Evolutionary conservation across 106 monocot species (phyloP).

Genomic region (Dendrobium officinale): DNA sequence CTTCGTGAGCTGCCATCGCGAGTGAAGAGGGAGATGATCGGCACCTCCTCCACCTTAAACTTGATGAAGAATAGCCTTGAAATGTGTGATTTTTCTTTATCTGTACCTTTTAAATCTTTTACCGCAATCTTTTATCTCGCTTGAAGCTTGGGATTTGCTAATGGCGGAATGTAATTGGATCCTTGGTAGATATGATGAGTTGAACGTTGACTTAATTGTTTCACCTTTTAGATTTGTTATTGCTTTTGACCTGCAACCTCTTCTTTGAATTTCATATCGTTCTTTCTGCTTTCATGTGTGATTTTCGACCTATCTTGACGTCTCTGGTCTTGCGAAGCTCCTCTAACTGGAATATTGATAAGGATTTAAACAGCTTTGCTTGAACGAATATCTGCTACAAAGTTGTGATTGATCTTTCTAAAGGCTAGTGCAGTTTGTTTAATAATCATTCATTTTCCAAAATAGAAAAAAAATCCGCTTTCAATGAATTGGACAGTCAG

Average conservation of each 20-base stretch:
- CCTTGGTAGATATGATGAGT: background rate
- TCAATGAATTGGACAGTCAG: background rate
- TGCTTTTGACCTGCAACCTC: background rate
- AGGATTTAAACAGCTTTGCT: background rate
- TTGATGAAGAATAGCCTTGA: background rate
- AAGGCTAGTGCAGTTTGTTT: background rate
- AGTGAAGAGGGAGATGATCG: too few species aligned
- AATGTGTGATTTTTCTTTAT: slow-evolving; percentile 12
- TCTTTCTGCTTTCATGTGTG: background rate
- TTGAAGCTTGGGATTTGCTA: background rate
- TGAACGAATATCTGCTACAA: background rate
- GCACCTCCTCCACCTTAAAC: too few species aligned
- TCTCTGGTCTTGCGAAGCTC: background rate
- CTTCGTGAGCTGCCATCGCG: too few species aligned
- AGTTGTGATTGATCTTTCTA: background rate
- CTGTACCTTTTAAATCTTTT: background rate
- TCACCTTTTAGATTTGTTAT: background rate
- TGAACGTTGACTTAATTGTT: background rate
- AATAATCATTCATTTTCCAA: background rate
- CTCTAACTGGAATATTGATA: background rate
- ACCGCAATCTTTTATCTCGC: background rate
- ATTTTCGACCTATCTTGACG: background rate
- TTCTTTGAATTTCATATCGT: background rate
- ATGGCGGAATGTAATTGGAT: background rate
- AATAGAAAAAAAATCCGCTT: background rate